phyloP scores from a whole-genome alignment of 805 yeast genomes.

The Candida nanaspora region DNA sequence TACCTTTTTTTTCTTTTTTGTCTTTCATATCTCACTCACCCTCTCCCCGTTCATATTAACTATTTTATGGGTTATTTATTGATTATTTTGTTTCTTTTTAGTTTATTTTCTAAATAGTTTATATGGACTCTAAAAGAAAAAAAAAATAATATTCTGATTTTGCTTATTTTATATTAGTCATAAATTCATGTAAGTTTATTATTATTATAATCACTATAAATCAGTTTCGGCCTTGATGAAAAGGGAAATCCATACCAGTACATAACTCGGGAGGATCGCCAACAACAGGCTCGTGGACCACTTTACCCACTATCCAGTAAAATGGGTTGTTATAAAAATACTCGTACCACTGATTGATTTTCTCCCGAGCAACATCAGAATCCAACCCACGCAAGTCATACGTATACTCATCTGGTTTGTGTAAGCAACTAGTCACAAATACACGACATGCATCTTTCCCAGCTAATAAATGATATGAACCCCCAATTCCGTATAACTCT shows the following conservation, averaged over 20 bases:
- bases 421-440: slow-evolving; percentile 64
- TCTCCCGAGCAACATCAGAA: slow-evolving; percentile 26
- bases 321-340: slow-evolving; percentile 37
- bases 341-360: slow-evolving; percentile 44
- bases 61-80: no score
- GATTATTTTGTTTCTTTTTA: no score
- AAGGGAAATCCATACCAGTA: slow-evolving; percentile 10
- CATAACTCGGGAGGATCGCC: slow-evolving; percentile 45
- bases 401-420: slow-evolving; percentile 46
- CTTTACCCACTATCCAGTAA: slow-evolving; percentile 61
- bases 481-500: slow-evolving; percentile 47
- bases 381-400: slow-evolving; percentile 59
- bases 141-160: no score
- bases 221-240: no score
- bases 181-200: no score
- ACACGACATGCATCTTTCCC: slow-evolving; percentile 68
- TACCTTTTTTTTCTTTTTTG: no score
- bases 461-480: slow-evolving; percentile 43
- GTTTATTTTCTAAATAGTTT: no score
- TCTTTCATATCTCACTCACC: no score
- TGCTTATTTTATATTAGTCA: no score
- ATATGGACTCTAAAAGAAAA: no score
- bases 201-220: no score
- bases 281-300: slow-evolving; percentile 35
- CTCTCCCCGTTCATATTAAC: no score